phyloP scores from a whole-genome alignment of 306 rosid species.

The Cicer yamashitae region DNA sequence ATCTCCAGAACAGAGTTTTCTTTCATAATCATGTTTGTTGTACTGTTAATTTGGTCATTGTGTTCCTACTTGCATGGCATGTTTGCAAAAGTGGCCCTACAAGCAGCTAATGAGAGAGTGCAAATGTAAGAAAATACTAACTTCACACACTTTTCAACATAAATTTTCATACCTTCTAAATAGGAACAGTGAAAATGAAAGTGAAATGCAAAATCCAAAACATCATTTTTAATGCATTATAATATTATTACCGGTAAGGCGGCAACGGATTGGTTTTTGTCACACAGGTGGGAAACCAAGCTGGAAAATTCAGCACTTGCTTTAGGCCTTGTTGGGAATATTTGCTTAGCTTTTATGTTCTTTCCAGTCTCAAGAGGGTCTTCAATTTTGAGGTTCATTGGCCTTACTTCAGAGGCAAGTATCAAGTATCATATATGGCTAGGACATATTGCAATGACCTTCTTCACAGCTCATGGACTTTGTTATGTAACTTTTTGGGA shows the following conservation, averaged over 20 bases:
- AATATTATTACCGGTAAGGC: too few species aligned
- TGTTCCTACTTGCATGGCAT: slow-evolving; percentile 52
- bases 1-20: slow-evolving; percentile 53
- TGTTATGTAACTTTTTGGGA: slow-evolving; percentile 36
- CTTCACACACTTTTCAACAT: slow-evolving; percentile 1
- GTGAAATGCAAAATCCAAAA: neutral
- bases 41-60: slow-evolving; percentile 61
- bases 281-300: slow-evolving; percentile 68
- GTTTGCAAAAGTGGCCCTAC: slow-evolving; percentile 43
- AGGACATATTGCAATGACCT: slow-evolving; percentile 63
- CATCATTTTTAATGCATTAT: slow-evolving; percentile 14
- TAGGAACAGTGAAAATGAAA: neutral
- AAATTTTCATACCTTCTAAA: neutral
- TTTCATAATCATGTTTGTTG: slow-evolving; percentile 53
- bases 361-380: slow-evolving; percentile 84
- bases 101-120: slow-evolving; percentile 43
- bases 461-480: slow-evolving; percentile 79
- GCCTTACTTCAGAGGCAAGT: slow-evolving; percentile 74
- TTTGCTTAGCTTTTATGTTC: slow-evolving; percentile 65
- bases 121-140: slow-evolving; percentile 50
- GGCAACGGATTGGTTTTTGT: too few species aligned
- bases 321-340: slow-evolving; percentile 66
- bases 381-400: slow-evolving; percentile 66
- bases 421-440: slow-evolving; percentile 86
- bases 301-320: slow-evolving; percentile 49